Evolutionary conservation across 2,329 filamentous ascomycete genomes (phyloP).

Genomic region (Penicillium capsulatum): DNA sequence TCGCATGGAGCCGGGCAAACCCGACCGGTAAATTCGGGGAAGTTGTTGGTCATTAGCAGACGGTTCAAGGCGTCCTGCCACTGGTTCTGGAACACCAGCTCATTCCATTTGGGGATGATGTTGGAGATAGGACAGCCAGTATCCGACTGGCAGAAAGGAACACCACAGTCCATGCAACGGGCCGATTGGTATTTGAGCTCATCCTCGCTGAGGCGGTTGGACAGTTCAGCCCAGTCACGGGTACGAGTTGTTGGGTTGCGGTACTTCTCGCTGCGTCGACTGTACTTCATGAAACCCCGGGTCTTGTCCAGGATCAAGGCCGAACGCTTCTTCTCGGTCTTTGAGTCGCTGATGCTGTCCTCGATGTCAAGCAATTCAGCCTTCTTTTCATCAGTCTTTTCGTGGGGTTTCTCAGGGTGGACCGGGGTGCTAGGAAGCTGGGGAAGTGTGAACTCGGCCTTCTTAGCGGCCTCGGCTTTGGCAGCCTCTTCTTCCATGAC

Average conservation of each 20-base stretch:
- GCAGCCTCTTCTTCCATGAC: constrained; percentile 80
- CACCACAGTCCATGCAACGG: constrained; percentile 98
- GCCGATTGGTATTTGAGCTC: constrained; percentile 96
- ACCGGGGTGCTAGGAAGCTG: constrained; percentile 59
- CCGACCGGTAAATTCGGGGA: constrained; percentile 95
- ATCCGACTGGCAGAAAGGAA: constrained; percentile 96
- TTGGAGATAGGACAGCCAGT: constrained; percentile 94
- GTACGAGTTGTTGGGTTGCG: constrained; percentile 76
- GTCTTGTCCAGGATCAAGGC: constrained; percentile 97
- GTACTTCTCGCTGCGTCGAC: constrained; percentile 89
- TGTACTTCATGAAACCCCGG: constrained; percentile 95
- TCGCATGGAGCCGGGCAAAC: constrained; percentile 96
- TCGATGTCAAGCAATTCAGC: constrained; percentile 78
- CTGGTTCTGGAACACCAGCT: constrained; percentile 68
- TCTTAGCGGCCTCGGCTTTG: constrained; percentile 80
- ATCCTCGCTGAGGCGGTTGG: constrained; percentile 80
- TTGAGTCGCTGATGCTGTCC: constrained; percentile 78
- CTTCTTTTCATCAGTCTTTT: constrained; percentile 63
- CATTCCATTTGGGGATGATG: constrained; percentile 97
- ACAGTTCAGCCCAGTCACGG: constrained; percentile 92
- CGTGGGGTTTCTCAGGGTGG: constrained; percentile 54
- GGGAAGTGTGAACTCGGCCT: constrained; percentile 75
- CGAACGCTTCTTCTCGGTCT: constrained; percentile 82
- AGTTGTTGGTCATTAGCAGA: constrained; percentile 95
- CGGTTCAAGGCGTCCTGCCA: constrained; percentile 92